Evolutionary conservation across 306 rosid species (phyloP), one percentile per base, ranked within the genome.

Genomic region (Trichosanthes cucumerina): DNA sequence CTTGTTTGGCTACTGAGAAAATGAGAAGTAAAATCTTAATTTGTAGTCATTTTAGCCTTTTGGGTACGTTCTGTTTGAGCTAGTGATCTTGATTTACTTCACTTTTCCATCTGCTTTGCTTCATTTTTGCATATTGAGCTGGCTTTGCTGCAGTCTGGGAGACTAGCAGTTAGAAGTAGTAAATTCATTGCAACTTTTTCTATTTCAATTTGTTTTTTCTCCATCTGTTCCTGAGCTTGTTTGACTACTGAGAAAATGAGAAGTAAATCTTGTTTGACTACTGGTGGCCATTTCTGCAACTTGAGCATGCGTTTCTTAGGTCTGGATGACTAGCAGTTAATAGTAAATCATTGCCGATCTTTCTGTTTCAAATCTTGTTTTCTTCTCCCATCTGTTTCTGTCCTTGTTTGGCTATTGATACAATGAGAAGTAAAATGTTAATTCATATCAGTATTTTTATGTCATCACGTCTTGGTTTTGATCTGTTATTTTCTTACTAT

Each of bases 101-200:
- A 52, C 57, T 15, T 52, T 52, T 52, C n/a, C 16, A 1, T 4
- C 56, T 50, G 56, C 7, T 50, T 50, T 16, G n/a, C 3, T 50
- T 66, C 78, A 26, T 14, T 60, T 36, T 6, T 85, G 82, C 62
- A 80, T 85, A 82, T 83, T 72, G 66, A 65, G 77, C 79, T 73
- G 54, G 63, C 43, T 43, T 70, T 72, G 79, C 53, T 85, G 78
- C 33, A 19, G 75, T 18, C 3, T 66, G 34, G 7, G 10, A 6
- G 66, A 77, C 80, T 75, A 58, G 65, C 10, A 9, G 34, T 64
- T 10, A 11, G 75, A 64, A 78, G 77, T 81, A 86, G 12, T n/a
- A 21, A 79, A 79, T 54, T 59, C 76, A 56, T 5, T 49, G 26
- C 64, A 59, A 59, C 64, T 58, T 26, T 49, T 5, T 12, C 66